These are phyloP conservation scores for Pichia rugopelliculosa DNA, from an alignment of 805 yeast species.

Conservation along the genomic window DNA sequence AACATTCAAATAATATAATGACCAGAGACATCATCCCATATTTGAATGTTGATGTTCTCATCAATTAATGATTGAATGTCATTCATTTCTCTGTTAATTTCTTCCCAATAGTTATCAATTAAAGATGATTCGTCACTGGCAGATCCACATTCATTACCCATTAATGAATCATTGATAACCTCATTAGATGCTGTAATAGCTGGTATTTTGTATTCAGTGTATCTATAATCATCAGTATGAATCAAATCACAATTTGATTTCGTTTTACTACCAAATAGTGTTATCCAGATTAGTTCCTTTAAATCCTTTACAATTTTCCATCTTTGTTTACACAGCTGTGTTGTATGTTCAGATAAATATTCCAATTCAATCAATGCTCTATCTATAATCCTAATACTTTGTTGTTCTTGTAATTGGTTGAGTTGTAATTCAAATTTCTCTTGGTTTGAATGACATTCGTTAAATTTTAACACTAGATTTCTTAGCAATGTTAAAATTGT, in stretches of 20 bases:
- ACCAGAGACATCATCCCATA: conserved; percentile 21
- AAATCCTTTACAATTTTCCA: conserved; percentile 21
- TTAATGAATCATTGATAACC: not conserved
- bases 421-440: not conserved
- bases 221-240: not conserved
- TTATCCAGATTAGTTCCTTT: conserved; percentile 20
- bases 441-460: not conserved
- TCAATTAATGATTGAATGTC: conserved; percentile 15
- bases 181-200: not conserved
- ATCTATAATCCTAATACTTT: conserved; percentile 14
- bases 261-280: conserved; percentile 8
- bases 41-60: conserved; percentile 15
- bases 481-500: conserved; percentile 15
- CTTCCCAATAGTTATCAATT: conserved; percentile 14
- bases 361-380: conserved; percentile 15
- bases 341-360: conserved; percentile 23
- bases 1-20: conserved; percentile 5
- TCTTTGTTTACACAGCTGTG: conserved; percentile 21
- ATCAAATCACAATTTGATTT: not conserved
- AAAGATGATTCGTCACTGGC: not conserved
- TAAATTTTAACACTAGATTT: conserved; percentile 12
- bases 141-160: not conserved
- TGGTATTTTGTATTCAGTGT: not conserved
- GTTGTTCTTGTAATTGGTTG: conserved; percentile 4
- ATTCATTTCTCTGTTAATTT: conserved; percentile 13